Evolutionary conservation across 164 flowering plant species (phyloP), one percentile per base, ranked within the genome.

Genomic region (Macadamia integrifolia): DNA sequence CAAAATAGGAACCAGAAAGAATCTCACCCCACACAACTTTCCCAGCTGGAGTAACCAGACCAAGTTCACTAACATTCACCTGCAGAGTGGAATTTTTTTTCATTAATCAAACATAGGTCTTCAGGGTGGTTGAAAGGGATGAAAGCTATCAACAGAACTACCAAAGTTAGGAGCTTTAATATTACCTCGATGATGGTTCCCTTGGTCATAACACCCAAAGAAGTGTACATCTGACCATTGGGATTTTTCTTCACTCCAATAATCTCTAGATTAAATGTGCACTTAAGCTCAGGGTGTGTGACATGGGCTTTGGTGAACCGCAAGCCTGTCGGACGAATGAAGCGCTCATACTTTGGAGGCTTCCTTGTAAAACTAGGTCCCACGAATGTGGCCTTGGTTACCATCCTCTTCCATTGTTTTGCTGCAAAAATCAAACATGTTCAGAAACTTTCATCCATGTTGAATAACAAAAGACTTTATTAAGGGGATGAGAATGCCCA

Each of bases 321-420:
- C 80, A 94, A 71, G 1, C 98, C 98, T 18, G 84, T 56, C 1
- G 99, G 99, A 60, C 98, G 97, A 58, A 94, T 90, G 77, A 94
- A 92, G 13, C 99, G 84, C 80, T 94, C 99, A 72, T 92, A 94
- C 78, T 94, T 94, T 3, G 99, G 99, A 65, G 98, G 98, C 73
- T 94, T 94, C 67, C 99, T 85, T 9, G 99, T 94, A 69, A 94
- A 94, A 31, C 88, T 80, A 23, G 92, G 88, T 68, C 98, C 97
- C 6, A 94, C 97, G 80, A 94, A 92, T 29, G 98, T 94, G 60
- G 80, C 97, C 72, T 94, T 94, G 6, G 98, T 94, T 56, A 94
- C 83, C 98, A 94, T 94, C 77, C 97, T 84, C 77, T 94, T 94
- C 98, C 98, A 94, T 67, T 94, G 98, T 83, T 94, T 93, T 57